These are phyloP conservation scores for Globisporangium splendens DNA, from an alignment of 352 stramenopile genomes.

Conservation along the genomic window DNA sequence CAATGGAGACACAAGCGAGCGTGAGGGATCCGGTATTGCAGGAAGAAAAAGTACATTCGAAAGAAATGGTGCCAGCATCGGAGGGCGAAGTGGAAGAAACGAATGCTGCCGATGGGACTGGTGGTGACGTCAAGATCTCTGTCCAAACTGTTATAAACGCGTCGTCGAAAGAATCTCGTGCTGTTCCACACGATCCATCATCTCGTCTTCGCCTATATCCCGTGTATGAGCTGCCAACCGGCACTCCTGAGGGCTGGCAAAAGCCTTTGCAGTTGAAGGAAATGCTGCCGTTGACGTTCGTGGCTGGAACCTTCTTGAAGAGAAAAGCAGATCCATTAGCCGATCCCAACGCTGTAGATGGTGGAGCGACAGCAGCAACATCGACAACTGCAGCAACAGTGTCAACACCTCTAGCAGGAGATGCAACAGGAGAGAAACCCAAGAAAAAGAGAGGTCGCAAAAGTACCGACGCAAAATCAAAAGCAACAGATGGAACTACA, in stretches of 20 bases:
- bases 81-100: too few relatives aligned
- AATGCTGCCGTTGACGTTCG: conserved; percentile 45
- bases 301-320: conserved; percentile 56
- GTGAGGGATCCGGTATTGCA: neutral
- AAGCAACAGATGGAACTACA: neutral
- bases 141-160: too few relatives aligned
- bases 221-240: conserved; percentile 38
- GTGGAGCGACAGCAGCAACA: neutral
- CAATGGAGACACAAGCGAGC: neutral
- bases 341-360: neutral
- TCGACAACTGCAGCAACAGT: neutral
- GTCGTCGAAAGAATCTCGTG: too few relatives aligned
- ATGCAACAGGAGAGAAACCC: conserved; percentile 3
- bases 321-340: conserved; percentile 19
- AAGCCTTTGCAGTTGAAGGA: conserved; percentile 38
- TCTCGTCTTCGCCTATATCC: conserved; percentile 30
- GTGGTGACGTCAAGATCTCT: too few relatives aligned
- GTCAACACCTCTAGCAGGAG: neutral
- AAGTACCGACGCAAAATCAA: conserved; percentile 1
- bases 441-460: conserved; percentile 13
- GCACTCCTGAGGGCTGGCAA: conserved; percentile 32
- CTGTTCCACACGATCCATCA: too few relatives aligned
- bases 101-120: too few relatives aligned
- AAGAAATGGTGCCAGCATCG: neutral
- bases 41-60: neutral